phyloP scores from a whole-genome alignment of 306 rosid species.

The Elaeagnus macrophylla region DNA sequence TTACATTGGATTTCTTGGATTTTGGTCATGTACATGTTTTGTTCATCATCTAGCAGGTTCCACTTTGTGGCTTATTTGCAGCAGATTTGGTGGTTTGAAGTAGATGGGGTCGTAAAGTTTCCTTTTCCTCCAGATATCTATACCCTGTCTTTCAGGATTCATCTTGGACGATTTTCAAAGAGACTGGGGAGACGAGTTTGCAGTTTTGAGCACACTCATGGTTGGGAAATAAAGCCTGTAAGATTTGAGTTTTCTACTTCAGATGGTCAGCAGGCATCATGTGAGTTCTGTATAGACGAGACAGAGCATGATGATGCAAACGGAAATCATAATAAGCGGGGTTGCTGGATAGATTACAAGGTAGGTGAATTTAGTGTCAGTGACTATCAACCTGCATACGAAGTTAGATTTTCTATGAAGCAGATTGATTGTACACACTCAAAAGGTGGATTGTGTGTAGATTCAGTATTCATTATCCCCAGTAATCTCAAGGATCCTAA shows the following conservation, averaged over 20 bases:
- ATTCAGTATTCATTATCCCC: slow-evolving; percentile 78
- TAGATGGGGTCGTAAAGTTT: slow-evolving; percentile 65
- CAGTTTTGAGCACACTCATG: slow-evolving; percentile 80
- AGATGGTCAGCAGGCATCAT: slow-evolving; percentile 61
- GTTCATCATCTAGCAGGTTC: slow-evolving; percentile 50
- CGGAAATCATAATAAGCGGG: slow-evolving; percentile 62
- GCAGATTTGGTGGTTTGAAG: slow-evolving; percentile 98
- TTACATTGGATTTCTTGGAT: not conserved
- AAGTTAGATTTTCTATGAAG: slow-evolving; percentile 87
- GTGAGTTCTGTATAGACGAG: slow-evolving; percentile 62
- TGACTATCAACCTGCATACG: slow-evolving; percentile 45
- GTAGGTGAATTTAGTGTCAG: slow-evolving; percentile 80
- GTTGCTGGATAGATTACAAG: slow-evolving; percentile 89
- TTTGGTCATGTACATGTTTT: not conserved
- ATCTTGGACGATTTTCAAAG: slow-evolving; percentile 69
- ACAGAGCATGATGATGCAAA: slow-evolving; percentile 34
- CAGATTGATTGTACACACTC: slow-evolving; percentile 96
- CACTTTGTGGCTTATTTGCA: slow-evolving; percentile 69
- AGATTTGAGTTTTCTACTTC: slow-evolving; percentile 59
- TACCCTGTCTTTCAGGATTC: slow-evolving; percentile 77
- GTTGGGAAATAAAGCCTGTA: slow-evolving; percentile 84
- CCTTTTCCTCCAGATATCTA: slow-evolving; percentile 78
- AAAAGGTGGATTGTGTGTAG: slow-evolving; percentile 92
- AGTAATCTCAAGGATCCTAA: slow-evolving; percentile 49
- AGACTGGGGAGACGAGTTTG: slow-evolving; percentile 78